phyloP scores from a whole-genome alignment of 1,284 basidiomycete species.

The Ustilago shanxiensis region DNA sequence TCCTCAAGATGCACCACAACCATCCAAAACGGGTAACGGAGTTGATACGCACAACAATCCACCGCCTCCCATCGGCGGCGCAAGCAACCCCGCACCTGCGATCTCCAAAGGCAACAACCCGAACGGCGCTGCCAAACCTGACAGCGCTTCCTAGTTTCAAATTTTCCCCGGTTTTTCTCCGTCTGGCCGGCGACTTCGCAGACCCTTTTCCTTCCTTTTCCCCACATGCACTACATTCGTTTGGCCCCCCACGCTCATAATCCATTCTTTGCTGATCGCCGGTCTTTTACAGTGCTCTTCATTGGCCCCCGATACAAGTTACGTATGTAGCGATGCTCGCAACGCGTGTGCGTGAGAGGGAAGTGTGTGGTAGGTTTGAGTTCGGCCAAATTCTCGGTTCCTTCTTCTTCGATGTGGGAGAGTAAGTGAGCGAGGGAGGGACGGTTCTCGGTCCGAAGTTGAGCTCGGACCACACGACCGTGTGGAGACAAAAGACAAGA shows the following conservation, averaged over 20 bases:
- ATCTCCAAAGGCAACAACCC: background rate
- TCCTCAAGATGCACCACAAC: background rate
- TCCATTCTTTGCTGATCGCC: background rate
- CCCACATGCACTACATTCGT: background rate
- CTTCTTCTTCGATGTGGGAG: background rate
- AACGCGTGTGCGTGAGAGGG: background rate
- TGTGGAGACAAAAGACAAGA: too few species aligned
- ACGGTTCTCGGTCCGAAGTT: background rate
- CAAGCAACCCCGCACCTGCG: background rate
- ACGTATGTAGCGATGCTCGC: too few species aligned
- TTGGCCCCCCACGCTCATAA: background rate
- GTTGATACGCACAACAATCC: background rate
- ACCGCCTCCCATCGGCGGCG: background rate
- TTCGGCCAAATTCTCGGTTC: background rate
- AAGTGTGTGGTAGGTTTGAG: background rate
- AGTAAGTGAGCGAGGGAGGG: background rate
- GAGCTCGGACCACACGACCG: background rate
- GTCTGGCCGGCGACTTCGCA: background rate
- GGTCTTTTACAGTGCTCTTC: background rate
- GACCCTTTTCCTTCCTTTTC: background rate
- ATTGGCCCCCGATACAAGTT: too few species aligned
- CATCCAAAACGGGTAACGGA: background rate
- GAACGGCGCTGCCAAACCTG: background rate
- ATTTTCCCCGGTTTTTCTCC: constrained; percentile 1
- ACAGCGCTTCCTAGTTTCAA: background rate